Conservation (phyloP, 2,329 filamentous ascomycete genomes). For the Stachybotrys echinatus region DNA sequence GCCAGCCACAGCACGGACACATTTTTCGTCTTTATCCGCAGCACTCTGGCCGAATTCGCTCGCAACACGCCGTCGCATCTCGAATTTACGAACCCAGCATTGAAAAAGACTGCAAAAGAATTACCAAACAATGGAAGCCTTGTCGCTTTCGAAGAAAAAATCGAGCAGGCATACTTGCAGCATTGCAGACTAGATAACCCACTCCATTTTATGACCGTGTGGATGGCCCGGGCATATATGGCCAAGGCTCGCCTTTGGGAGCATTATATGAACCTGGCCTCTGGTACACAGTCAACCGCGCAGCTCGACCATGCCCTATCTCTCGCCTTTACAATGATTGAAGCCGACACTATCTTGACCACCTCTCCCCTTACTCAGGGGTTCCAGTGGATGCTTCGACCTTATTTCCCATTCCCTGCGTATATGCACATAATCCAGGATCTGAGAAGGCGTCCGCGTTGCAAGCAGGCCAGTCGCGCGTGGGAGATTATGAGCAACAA, state of each 20-base stretch:
- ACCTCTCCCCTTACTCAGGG: slow-evolving; percentile 21
- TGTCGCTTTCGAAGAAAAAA: slow-evolving; percentile 24
- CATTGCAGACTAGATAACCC: slow-evolving; percentile 31
- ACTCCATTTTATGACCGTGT: slow-evolving; percentile 34
- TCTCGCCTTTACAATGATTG: slow-evolving; percentile 26
- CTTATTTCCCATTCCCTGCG: slow-evolving; percentile 33
- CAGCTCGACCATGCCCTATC: slow-evolving; percentile 22
- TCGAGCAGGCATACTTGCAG: slow-evolving; percentile 42
- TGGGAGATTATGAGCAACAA: slow-evolving; percentile 27
- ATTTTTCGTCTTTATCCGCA: slow-evolving; percentile 33
- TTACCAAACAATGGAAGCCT: slow-evolving; percentile 21
- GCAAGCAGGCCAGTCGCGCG: slow-evolving; percentile 15
- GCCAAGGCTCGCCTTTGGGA: slow-evolving; percentile 46
- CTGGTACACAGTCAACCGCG: slow-evolving; percentile 12
- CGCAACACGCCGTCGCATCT: slow-evolving; percentile 28
- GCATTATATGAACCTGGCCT: slow-evolving; percentile 29
- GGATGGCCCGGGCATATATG: slow-evolving; percentile 33
- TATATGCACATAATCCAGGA: slow-evolving; percentile 33
- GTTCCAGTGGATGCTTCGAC: slow-evolving; percentile 29
- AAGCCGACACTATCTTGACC: slow-evolving; percentile 28
- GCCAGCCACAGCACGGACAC: slow-evolving; percentile 32
- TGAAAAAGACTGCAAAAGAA: slow-evolving; percentile 19
- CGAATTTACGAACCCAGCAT: slow-evolving; percentile 24
- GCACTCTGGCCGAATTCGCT: slow-evolving; percentile 31
- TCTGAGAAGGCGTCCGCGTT: slow-evolving; percentile 16